Evolutionary conservation across 352 stramenopile species (phyloP), one percentile per base, ranked within the genome.

Genomic region (Phytophthora ramorum): DNA sequence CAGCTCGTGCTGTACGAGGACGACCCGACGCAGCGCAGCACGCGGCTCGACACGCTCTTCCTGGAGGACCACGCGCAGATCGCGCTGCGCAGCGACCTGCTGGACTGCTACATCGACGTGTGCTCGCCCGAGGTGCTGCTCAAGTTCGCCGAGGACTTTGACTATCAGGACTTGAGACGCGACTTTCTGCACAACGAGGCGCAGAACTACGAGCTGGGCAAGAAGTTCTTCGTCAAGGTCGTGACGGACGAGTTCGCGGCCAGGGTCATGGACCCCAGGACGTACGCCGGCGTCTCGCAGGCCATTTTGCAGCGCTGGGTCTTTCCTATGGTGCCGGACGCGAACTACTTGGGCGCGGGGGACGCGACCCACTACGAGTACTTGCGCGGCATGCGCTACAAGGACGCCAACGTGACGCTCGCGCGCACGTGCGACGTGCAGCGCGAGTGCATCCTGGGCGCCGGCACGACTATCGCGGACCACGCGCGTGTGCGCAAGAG

Each of bases 71-170:
- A 97, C 72, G 81, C 87, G 13, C 81, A 96, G 47, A 80, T 99
- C 28, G 81, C 91, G 24, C 60, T 99, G 20, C 89, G 92, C 3
- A 88, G 83, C 40, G 97, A 99, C 73, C 77, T 99, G 24, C 68
- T 99, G 49, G 98, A 99, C 85, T 98, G 95, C 56, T 96, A 98
- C 63, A 96, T 99, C 46, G 95, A 99, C 67, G 95, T 99, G 60
- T 99, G 98, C 73, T 98, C 95, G 55, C 92, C 96, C 6, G 98
- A 99, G 65, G 96, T 99, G 41, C 76, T 99, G 46, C 87, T 98
- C 24, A 95, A 98, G 69, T 98, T 99, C 56, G 89, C 86, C 20
- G 98, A 99, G 69, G 97, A 99, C 72, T 99, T 99, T 75, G 98
- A 99, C 73, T 99, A 99, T 68, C 86, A 98, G 56, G 90, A 99